phyloP scores from a whole-genome alignment of 148 eudicot genomes.

The Oxyria digyna region DNA sequence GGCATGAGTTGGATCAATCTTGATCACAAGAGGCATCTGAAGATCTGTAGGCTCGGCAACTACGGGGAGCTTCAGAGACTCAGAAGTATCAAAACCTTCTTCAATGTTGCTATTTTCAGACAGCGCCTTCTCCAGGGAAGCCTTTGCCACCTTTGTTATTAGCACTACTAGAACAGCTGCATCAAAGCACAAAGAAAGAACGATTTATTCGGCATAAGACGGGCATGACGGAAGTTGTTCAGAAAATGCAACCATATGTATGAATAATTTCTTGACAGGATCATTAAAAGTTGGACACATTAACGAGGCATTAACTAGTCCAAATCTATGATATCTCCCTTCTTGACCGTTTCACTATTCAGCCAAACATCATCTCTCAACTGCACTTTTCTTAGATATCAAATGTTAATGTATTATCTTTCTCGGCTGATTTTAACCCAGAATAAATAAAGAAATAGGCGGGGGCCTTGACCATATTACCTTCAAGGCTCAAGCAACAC shows the following conservation, averaged over 20 bases:
- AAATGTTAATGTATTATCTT: not conserved
- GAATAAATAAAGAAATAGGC: not conserved
- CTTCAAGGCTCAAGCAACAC: not conserved
- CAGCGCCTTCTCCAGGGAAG: constrained; percentile 71
- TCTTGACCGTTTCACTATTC: not conserved
- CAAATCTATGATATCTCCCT: not conserved
- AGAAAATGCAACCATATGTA: not conserved
- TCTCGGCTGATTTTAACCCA: not conserved
- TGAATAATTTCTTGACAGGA: not conserved
- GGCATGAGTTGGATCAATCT: constrained; percentile 34
- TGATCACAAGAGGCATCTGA: constrained; percentile 54
- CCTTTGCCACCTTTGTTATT: constrained; percentile 65
- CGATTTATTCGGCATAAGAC: not conserved
- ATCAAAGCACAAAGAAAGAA: not conserved
- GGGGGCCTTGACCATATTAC: not conserved
- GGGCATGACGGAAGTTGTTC: not conserved
- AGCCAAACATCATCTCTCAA: not conserved
- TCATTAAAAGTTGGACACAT: not conserved
- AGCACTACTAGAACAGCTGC: constrained; percentile 49
- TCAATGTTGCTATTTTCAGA: constrained; percentile 52
- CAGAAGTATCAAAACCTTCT: constrained; percentile 22
- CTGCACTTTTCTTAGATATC: not conserved
- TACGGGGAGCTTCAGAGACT: constrained; percentile 22
- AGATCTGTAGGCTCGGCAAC: constrained; percentile 30
- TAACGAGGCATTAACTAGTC: not conserved